These are phyloP conservation scores for Tulasnella sp. DNA, from an alignment of 768 basidiomycete genomes.

Conservation along the genomic window DNA sequence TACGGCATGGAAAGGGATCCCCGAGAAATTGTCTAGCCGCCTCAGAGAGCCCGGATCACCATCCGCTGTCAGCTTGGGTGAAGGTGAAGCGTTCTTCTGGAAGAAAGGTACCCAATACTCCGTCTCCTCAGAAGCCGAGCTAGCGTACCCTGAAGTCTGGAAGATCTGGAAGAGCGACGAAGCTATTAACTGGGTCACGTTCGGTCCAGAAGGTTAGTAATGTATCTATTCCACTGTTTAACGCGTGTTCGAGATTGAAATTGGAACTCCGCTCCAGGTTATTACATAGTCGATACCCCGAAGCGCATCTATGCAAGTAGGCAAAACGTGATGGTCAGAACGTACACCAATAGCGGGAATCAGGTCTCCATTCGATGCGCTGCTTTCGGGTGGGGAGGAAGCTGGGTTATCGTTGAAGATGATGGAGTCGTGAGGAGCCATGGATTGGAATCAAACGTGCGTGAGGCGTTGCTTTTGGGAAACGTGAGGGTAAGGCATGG, in stretches of 20 bases:
- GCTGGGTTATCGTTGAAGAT: constrained; percentile 19
- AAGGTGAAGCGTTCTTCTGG: constrained; percentile 18
- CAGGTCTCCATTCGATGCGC: constrained; percentile 3
- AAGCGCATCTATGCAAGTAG: neutral
- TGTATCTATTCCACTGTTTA: neutral
- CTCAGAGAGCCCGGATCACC: neutral
- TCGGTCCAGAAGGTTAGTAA: neutral
- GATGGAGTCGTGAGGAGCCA: constrained; percentile 8
- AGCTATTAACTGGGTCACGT: constrained; percentile 8
- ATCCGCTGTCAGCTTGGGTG: neutral
- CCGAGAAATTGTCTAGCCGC: neutral
- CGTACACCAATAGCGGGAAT: neutral
- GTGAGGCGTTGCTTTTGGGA: neutral
- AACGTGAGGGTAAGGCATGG: neutral
- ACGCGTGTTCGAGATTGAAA: neutral
- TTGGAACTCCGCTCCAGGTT: neutral
- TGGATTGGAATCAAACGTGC: neutral
- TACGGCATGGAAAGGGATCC: neutral
- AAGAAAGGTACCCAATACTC: neutral
- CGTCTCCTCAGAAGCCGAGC: neutral
- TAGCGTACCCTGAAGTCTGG: constrained; percentile 12
- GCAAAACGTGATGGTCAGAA: neutral
- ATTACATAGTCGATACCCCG: constrained; percentile 7
- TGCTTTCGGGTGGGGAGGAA: neutral
- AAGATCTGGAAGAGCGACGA: neutral